These are phyloP conservation scores for Beauveria bassiana DNA, from an alignment of 2,329 filamentous ascomycete species.

Conservation along the genomic window DNA sequence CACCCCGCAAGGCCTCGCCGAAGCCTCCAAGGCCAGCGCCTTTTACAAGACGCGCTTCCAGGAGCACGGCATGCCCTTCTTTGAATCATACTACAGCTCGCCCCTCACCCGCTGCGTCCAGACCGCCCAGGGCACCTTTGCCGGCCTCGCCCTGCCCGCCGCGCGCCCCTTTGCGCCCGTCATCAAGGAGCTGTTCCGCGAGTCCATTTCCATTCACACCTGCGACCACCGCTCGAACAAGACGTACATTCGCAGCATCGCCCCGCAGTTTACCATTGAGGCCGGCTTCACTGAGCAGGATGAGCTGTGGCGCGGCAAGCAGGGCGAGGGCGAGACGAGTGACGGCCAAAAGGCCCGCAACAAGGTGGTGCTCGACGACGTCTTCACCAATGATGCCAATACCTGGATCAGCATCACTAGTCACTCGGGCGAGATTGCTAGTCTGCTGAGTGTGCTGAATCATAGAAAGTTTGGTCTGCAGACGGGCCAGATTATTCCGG, in stretches of 20 bases:
- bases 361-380: conserved; percentile 45
- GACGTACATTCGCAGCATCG: conserved; percentile 42
- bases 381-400: conserved; percentile 44
- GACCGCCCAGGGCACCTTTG: conserved; percentile 56
- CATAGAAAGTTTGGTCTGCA: conserved; percentile 54
- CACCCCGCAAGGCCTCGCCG: conserved; percentile 46
- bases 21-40: conserved; percentile 49
- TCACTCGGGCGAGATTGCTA: conserved; percentile 50
- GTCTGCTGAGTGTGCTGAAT: conserved; percentile 45
- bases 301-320: conserved; percentile 32
- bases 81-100: conserved; percentile 57
- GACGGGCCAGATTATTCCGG: conserved; percentile 63
- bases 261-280: conserved; percentile 51
- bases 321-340: conserved; percentile 31
- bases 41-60: conserved; percentile 52
- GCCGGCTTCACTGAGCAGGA: conserved; percentile 51
- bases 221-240: conserved; percentile 55
- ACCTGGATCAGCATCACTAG: conserved; percentile 54
- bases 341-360: conserved; percentile 42
- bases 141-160: conserved; percentile 41
- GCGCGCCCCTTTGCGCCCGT: conserved; percentile 45
- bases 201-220: conserved; percentile 60
- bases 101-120: conserved; percentile 56
- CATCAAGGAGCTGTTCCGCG: conserved; percentile 58
- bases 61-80: conserved; percentile 48